Percentiles rank a stretch among this genome's conserved stretches.
phyloP scores from a whole-genome alignment of 2,329 filamentous ascomycete species.

The Dactylellina parvicollis region DNA sequence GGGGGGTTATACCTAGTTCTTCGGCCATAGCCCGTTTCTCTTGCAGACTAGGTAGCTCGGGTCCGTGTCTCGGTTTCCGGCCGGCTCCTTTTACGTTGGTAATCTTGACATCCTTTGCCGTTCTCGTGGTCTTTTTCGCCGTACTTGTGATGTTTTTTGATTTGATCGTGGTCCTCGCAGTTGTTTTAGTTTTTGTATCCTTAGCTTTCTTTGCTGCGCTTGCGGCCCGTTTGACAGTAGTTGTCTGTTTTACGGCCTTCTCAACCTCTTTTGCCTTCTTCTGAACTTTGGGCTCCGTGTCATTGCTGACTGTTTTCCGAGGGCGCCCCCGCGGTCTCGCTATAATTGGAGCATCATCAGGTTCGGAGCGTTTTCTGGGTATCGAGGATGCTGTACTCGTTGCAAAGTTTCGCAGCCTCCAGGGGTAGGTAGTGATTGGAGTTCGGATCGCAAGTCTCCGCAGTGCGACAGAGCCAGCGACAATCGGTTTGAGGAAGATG shows the following conservation, averaged over 20 bases:
- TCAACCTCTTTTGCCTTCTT: too few relatives aligned
- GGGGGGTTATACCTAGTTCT: background rate
- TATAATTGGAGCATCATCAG: background rate
- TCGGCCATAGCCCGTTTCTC: constrained; percentile 6
- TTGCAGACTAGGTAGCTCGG: background rate
- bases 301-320: background rate
- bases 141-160: background rate
- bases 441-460: constrained; percentile 2
- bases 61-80: background rate
- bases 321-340: background rate
- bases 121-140: background rate
- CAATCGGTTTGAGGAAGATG: constrained; percentile 11
- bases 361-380: background rate
- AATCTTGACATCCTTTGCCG: background rate
- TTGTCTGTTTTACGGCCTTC: too few relatives aligned
- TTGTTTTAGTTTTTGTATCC: background rate
- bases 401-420: constrained; percentile 4
- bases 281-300: too few relatives aligned
- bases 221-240: too few relatives aligned
- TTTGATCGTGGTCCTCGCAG: background rate
- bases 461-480: constrained; percentile 28
- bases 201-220: too few relatives aligned
- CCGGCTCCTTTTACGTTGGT: background rate
- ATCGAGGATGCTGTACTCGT: background rate
- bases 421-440: constrained; percentile 8